phyloP scores from a whole-genome alignment of 2,329 filamentous ascomycete species.

The Arthrobotrys pseudoclavata region DNA sequence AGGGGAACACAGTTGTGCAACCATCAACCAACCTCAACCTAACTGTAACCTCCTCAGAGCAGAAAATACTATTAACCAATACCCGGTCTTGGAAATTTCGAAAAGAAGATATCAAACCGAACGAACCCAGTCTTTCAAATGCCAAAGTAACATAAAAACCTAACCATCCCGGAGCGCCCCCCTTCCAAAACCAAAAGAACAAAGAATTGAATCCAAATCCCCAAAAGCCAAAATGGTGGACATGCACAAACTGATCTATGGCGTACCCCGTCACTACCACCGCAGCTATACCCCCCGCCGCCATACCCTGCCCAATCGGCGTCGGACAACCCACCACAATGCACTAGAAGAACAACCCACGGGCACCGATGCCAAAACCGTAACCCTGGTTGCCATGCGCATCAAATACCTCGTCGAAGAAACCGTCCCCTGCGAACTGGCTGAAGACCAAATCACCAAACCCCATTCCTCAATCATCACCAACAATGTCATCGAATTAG shows the following conservation, averaged over 20 bases:
- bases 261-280: conserved; percentile 37
- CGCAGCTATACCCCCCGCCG: conserved; percentile 49
- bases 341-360: conserved; percentile 35
- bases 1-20: conserved; percentile 32
- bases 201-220: conserved; percentile 9
- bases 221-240: conserved; percentile 49
- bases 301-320: conserved; percentile 30
- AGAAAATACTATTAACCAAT: not conserved
- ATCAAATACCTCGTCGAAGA: conserved; percentile 82
- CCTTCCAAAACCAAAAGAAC: not conserved
- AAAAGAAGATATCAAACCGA: conserved; percentile 1
- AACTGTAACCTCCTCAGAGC: not conserved
- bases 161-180: conserved; percentile 35
- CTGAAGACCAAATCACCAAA: conserved; percentile 79
- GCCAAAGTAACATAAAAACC: conserved; percentile 22
- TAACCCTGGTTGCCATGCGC: conserved; percentile 89
- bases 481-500: conserved; percentile 80
- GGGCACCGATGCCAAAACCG: conserved; percentile 73
- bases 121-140: not conserved
- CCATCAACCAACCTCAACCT: conserved; percentile 12
- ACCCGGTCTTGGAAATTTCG: too few species aligned
- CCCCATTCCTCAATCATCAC: conserved; percentile 91
- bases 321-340: conserved; percentile 1
- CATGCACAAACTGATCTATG: conserved; percentile 54
- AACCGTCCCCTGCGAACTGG: conserved; percentile 89